Evolutionary conservation across 179 eudicot species (phyloP), one percentile per base, ranked within the genome.

Genomic region (Silene vulgaris): DNA sequence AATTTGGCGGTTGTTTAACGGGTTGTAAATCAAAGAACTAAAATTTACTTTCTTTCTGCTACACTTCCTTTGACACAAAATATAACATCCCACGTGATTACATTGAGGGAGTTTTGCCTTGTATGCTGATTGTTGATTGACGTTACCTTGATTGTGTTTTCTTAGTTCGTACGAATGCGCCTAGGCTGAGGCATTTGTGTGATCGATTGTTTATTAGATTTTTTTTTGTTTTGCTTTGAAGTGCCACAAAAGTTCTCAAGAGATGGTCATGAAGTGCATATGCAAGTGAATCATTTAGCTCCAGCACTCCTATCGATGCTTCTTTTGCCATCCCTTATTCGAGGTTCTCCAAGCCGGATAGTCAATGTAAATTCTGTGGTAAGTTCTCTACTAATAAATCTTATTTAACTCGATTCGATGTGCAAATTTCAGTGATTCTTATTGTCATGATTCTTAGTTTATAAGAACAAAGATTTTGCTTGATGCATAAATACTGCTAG

Each of bases 211-310:
- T 76, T n/a, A 32, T 45, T 28, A 56, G 11, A 3, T 26, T 21
- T 32, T 32, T 32, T 5, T 35, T 8, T 17, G 70, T 28, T 60
- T 74, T 72, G 23, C 26, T 71, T 69, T 80, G n/a, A 79, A 93
- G 98, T 87, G 84, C 91, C 93, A 59, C 98, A 93, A 79, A 93
- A 85, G 75, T 85, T 93, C 75, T 91, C 97, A 8, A 87, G 80
- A 72, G 93, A 93, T 66, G 96, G 89, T 9, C 81, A 88, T 74
- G 97, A 93, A 86, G 89, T 82, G 74, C 98, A 93, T 81, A 83
- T 91, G 93, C 98, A 93, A 91, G 98, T 91, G 79, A 93, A 93
- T 80, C 98, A 93, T 84, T 85, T 93, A 37, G 92, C 98, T 67
- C 95, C 98, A 45, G 98, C 98, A 75, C 76, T 93, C 81, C 88